Conservation (phyloP, 257 asterid genomes). For the Ilex asprella region DNA sequence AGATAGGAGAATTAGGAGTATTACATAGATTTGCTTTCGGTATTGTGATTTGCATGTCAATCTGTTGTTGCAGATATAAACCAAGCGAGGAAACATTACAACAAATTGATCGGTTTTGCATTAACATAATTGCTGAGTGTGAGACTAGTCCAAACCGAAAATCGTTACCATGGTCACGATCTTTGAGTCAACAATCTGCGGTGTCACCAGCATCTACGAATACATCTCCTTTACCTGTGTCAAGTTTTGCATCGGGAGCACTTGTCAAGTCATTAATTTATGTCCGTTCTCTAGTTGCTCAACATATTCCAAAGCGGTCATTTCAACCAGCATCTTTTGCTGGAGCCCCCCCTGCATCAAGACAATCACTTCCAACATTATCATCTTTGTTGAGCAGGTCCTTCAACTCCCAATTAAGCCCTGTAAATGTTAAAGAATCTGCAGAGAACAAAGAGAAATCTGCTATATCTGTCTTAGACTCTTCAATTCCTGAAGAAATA, state of each 20-base stretch:
- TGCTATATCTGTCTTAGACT: conserved; percentile 55
- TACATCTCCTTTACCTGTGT: conserved; percentile 73
- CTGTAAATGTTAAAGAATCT: conserved; percentile 73
- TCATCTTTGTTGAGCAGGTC: conserved; percentile 93
- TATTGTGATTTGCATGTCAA: not conserved
- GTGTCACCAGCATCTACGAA: conserved; percentile 40
- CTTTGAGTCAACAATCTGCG: conserved; percentile 59
- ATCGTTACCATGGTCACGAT: conserved; percentile 65
- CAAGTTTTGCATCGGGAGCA: conserved; percentile 84
- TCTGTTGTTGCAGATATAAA: conserved; percentile 66
- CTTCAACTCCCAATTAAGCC: conserved; percentile 79
- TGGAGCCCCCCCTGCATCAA: conserved; percentile 81
- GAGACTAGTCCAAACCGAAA: conserved; percentile 65
- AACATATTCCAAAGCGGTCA: conserved; percentile 85
- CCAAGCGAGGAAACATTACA: conserved; percentile 94
- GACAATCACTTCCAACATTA: conserved; percentile 82
- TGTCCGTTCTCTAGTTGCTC: conserved; percentile 90
- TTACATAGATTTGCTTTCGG: not conserved
- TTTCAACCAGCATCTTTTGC: conserved; percentile 96
- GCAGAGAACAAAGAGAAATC: conserved; percentile 79
- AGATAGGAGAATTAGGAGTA: not conserved
- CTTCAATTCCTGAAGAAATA: conserved; percentile 74
- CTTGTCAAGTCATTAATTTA: conserved; percentile 89
- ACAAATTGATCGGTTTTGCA: conserved; percentile 91
- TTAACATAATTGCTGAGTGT: conserved; percentile 82